phyloP scores from a whole-genome alignment of 2,329 filamentous ascomycete species.

The Aureobasidium sp. region DNA sequence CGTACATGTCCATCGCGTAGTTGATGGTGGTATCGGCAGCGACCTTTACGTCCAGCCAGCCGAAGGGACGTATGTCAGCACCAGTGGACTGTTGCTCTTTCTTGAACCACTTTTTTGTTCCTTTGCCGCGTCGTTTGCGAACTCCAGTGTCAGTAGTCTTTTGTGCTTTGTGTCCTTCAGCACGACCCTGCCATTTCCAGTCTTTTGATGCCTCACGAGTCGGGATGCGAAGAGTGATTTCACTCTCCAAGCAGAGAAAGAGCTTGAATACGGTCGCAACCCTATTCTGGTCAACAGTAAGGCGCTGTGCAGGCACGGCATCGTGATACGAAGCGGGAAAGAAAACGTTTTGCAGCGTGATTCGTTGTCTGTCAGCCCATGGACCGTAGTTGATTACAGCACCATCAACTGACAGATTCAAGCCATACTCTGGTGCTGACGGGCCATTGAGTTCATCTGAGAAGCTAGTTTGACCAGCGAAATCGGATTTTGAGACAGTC shows the following conservation, averaged over 20 bases:
- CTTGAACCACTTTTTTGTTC: constrained; percentile 15
- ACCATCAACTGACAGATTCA: constrained; percentile 69
- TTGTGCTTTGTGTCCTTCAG: constrained; percentile 40
- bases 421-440: constrained; percentile 77
- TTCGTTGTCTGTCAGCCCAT: constrained; percentile 86
- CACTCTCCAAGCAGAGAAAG: constrained; percentile 70
- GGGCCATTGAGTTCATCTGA: constrained; percentile 66
- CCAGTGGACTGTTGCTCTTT: constrained; percentile 29
- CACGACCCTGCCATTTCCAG: constrained; percentile 74
- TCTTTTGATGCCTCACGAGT: constrained; percentile 89
- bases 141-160: constrained; percentile 19
- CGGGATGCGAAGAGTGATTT: constrained; percentile 72
- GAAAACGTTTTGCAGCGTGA: constrained; percentile 79
- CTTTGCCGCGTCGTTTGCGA: constrained; percentile 17
- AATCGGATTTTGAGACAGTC: constrained; percentile 29
- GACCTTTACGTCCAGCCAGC: constrained; percentile 85
- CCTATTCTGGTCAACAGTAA: constrained; percentile 60
- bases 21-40: constrained; percentile 69
- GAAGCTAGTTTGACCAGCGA: constrained; percentile 11
- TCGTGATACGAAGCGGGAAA: constrained; percentile 79
- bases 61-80: constrained; percentile 61
- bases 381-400: constrained; percentile 87
- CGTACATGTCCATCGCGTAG: constrained; percentile 87
- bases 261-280: constrained; percentile 77
- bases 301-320: constrained; percentile 51